Evolutionary conservation across 1,284 basidiomycete genomes (phyloP).

Genomic region (Coniophora puteana): DNA sequence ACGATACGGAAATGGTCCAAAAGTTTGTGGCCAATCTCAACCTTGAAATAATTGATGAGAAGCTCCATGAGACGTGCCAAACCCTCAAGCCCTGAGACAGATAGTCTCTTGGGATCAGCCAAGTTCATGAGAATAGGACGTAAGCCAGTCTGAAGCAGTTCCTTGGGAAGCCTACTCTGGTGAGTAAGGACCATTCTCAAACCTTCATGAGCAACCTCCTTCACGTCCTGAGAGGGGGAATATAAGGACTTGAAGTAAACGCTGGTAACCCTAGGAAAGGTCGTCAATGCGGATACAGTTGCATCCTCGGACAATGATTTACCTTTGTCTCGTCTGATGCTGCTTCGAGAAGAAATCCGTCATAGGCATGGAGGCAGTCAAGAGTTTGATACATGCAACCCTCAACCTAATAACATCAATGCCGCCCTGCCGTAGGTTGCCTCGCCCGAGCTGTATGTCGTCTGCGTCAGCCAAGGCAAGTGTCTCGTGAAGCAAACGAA

Average conservation of each 20-base stretch:
- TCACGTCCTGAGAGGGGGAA: slow-evolving; percentile 89
- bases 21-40: slow-evolving; percentile 97
- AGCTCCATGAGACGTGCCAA: slow-evolving; percentile 94
- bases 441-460: slow-evolving; percentile 77
- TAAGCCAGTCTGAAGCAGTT: slow-evolving; percentile 91
- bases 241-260: slow-evolving; percentile 99
- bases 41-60: slow-evolving; percentile 99
- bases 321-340: slow-evolving; percentile 83
- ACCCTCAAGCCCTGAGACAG: slow-evolving; percentile 93
- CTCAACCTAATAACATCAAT: slow-evolving; percentile 88
- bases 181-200: slow-evolving; percentile 87
- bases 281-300: slow-evolving; percentile 10
- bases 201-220: slow-evolving; percentile 94
- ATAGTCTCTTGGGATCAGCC: slow-evolving; percentile 92
- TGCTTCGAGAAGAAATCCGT: slow-evolving; percentile 90
- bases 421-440: slow-evolving; percentile 74
- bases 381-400: slow-evolving; percentile 91
- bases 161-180: slow-evolving; percentile 92
- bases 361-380: slow-evolving; percentile 93
- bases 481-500: slow-evolving; percentile 91
- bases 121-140: slow-evolving; percentile 98
- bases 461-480: slow-evolving; percentile 96
- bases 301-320: slow-evolving; percentile 15
- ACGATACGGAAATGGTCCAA: slow-evolving; percentile 94
- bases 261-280: slow-evolving; percentile 69